These are phyloP conservation scores for Tilletia walkeri DNA, from an alignment of 1,284 basidiomycete species.

Conservation along the genomic window DNA sequence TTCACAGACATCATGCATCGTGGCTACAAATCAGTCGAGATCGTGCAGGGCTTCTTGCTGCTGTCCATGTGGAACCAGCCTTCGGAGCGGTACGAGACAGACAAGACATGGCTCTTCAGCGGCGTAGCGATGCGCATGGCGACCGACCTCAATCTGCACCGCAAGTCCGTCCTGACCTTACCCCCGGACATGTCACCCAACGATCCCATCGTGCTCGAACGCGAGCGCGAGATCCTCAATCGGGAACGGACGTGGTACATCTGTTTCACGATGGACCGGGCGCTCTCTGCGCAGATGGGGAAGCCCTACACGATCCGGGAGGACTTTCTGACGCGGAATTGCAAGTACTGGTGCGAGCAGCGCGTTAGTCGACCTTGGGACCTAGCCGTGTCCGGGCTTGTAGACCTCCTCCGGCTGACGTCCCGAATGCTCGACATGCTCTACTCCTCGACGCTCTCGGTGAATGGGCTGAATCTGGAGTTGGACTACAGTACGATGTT, in stretches of 20 bases:
- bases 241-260: slow-evolving; percentile 90
- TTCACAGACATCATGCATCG: slow-evolving; percentile 47
- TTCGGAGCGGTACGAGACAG: slow-evolving; percentile 74
- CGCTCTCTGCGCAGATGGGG: slow-evolving; percentile 80
- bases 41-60: slow-evolving; percentile 57
- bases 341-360: slow-evolving; percentile 65
- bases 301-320: slow-evolving; percentile 81
- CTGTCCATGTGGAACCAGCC: slow-evolving; percentile 57
- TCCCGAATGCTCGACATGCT: slow-evolving; percentile 84
- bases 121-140: slow-evolving; percentile 73
- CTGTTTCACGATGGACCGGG: slow-evolving; percentile 85
- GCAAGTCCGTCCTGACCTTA: slow-evolving; percentile 70
- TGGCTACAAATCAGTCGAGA: slow-evolving; percentile 90
- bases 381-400: slow-evolving; percentile 43
- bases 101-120: slow-evolving; percentile 76
- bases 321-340: slow-evolving; percentile 79
- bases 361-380: slow-evolving; percentile 50
- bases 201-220: slow-evolving; percentile 57
- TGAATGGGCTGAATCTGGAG: slow-evolving; percentile 80
- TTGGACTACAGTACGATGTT: slow-evolving; percentile 81
- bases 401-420: slow-evolving; percentile 43
- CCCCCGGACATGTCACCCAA: slow-evolving; percentile 52
- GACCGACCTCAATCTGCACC: slow-evolving; percentile 89
- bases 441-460: slow-evolving; percentile 76
- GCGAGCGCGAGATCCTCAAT: slow-evolving; percentile 84